Conservation (phyloP, 2,329 filamentous ascomycete species). For the Colletotrichum spaethianum region DNA sequence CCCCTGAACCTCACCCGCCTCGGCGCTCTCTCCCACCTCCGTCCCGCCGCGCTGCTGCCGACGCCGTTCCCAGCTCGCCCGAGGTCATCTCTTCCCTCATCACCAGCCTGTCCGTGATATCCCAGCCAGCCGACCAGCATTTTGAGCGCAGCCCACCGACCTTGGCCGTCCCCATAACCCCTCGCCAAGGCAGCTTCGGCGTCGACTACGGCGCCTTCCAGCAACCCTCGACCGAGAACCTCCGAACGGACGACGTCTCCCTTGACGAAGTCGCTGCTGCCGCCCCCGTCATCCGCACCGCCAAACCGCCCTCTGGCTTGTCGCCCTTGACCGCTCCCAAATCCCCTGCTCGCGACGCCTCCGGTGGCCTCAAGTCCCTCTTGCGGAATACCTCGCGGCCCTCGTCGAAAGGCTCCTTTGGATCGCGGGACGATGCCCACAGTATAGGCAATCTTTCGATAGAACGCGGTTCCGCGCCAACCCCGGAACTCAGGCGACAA, state of each 20-base stretch:
- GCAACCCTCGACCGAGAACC: slow-evolving; percentile 64
- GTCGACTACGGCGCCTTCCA: slow-evolving; percentile 81
- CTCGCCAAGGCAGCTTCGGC: slow-evolving; percentile 71
- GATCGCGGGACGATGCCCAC: slow-evolving; percentile 69
- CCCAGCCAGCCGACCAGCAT: slow-evolving; percentile 76
- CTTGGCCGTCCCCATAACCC: slow-evolving; percentile 56
- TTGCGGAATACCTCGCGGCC: slow-evolving; percentile 71
- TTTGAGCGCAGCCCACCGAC: slow-evolving; percentile 70
- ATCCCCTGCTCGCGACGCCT: slow-evolving; percentile 64
- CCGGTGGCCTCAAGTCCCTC: slow-evolving; percentile 70
- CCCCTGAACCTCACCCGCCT: slow-evolving; percentile 35
- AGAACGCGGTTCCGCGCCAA: slow-evolving; percentile 67
- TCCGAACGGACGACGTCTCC: slow-evolving; percentile 62
- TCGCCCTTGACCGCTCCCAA: slow-evolving; percentile 78
- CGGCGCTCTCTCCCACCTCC: slow-evolving; percentile 40
- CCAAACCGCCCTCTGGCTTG: slow-evolving; percentile 84
- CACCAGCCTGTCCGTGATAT: slow-evolving; percentile 78
- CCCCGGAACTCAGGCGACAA: slow-evolving; percentile 61
- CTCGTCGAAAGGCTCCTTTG: slow-evolving; percentile 70
- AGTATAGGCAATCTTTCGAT: slow-evolving; percentile 77
- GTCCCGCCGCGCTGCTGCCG: slow-evolving; percentile 43
- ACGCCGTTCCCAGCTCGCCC: slow-evolving; percentile 68
- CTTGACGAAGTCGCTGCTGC: slow-evolving; percentile 73
- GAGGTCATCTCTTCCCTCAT: slow-evolving; percentile 80
- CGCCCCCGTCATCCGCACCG: slow-evolving; percentile 83